phyloP scores from a whole-genome alignment of 2,329 filamentous ascomycete genomes.

The Botrytis tulipae region DNA sequence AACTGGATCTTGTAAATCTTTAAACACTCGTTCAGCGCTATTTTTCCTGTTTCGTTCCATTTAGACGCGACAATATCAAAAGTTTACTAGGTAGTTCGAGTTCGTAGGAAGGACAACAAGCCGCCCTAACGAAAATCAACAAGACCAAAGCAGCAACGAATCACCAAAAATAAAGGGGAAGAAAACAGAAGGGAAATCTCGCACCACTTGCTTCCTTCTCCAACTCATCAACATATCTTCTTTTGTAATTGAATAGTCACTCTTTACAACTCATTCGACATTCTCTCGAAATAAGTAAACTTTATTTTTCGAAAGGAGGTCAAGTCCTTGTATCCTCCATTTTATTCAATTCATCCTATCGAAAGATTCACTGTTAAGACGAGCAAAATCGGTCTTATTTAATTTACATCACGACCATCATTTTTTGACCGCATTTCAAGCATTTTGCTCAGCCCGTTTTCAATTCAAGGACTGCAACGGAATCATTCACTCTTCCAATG shows the following conservation, averaged over 20 bases:
- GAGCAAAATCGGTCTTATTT: not conserved
- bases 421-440: not conserved
- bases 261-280: constrained; percentile 14
- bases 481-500: constrained; percentile 34
- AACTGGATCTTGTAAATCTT: not conserved
- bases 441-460: constrained; percentile 4
- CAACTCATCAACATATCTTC: constrained; percentile 9
- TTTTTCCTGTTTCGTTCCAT: not conserved
- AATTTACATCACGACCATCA: constrained; percentile 15
- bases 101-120: constrained; percentile 16
- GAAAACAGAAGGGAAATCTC: not conserved
- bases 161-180: not conserved
- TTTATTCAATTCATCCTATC: not conserved
- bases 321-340: constrained; percentile 13
- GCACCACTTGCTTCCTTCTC: constrained; percentile 15
- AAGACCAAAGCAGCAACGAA: constrained; percentile 3
- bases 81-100: constrained; percentile 4
- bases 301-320: not conserved
- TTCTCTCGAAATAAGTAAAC: constrained; percentile 5
- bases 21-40: constrained; percentile 14
- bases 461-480: constrained; percentile 14
- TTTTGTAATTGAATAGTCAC: constrained; percentile 17
- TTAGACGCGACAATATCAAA: constrained; percentile 8
- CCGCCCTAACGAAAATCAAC: constrained; percentile 1
- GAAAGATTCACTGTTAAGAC: not conserved